Evolutionary conservation across 2,329 filamentous ascomycete species (phyloP), one percentile per base, ranked within the genome.

Genomic region (Amylocarpus encephaloides): DNA sequence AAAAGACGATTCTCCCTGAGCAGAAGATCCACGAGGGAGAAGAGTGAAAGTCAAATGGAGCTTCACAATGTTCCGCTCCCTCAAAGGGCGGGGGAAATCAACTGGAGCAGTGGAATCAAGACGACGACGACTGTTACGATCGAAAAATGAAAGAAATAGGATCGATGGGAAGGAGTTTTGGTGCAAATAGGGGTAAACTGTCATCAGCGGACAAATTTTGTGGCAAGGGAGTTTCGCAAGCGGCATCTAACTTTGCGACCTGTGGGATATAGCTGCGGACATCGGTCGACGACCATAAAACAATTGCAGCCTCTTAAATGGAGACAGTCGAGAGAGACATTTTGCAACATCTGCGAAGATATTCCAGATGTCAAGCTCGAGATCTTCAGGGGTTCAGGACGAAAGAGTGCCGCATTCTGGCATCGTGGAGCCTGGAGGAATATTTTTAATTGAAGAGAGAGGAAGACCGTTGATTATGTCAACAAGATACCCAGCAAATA

Each of bases 41-140:
- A 10, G 18, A 53, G 50, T 29, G 51, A 54, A 12, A 61, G 59
- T 26, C 55, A 57, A 48, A 51, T 55, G n/a, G 53, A 59, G 26
- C 46, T 59, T 15, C 53, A 49, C 36, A 13, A 26, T 18, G 40
- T 51, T 12, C 16, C 47, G 5, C 18, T 19, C 9, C 34, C 38
- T 1, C 7, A 32, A 5, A n/a, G 12, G 6, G 18, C 18, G 7
- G 43, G 39, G 4, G 34, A 32, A 4, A 6, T 46, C 10, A 39
- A 48, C 10, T 45, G 34, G 44, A 40, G 22, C 11, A n/a, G 34
- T 13, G 49, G 49, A 4, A 51, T 51, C 19, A 43, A 26, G 16
- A 36, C 16, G 22, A 48, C 45, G 12, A 51, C 49, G 10, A 43
- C 41, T 13, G 42, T 44, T 18, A 51, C 40, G 13, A 36, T 40